Conservation (phyloP, 768 basidiomycete species). For the Tephrocybe rancida region DNA sequence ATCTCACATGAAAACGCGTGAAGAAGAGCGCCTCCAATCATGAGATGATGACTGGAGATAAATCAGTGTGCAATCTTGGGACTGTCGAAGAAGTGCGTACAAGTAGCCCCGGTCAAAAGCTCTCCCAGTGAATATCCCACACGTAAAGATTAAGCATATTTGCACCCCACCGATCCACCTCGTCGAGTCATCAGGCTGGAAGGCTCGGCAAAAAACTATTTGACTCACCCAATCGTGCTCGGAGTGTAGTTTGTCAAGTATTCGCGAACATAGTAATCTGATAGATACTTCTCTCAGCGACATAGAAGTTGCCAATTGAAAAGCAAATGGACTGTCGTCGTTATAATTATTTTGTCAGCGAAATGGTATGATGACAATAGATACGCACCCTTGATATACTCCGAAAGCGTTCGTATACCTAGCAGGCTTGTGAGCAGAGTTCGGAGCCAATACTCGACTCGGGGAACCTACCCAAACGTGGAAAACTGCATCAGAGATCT, state of each 20-base stretch:
- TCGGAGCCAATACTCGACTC: too few species aligned
- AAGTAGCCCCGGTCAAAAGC: slow-evolving; percentile 31
- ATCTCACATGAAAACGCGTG: slow-evolving; percentile 13
- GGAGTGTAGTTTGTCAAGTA: slow-evolving; percentile 22
- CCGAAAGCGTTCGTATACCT: slow-evolving; percentile 21
- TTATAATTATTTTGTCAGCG: background rate
- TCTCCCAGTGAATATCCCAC: slow-evolving; percentile 26
- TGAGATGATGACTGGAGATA: slow-evolving; percentile 16
- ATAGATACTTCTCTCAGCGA: background rate
- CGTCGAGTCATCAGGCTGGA: background rate
- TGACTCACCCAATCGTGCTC: slow-evolving; percentile 20
- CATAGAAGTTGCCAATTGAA: background rate
- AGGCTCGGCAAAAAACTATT: background rate
- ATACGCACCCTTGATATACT: slow-evolving; percentile 21
- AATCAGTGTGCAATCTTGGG: background rate
- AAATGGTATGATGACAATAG: background rate
- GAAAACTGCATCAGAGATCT: slow-evolving; percentile 17
- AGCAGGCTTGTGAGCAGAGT: background rate
- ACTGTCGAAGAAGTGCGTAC: slow-evolving; percentile 10
- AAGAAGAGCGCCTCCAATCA: slow-evolving; percentile 17
- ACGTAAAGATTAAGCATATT: slow-evolving; percentile 32
- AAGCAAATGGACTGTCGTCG: background rate
- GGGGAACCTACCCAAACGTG: slow-evolving; percentile 21
- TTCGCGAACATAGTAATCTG: slow-evolving; percentile 23
- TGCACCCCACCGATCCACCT: slow-evolving; percentile 29